A percentile compares a stretch with the other conserved stretches of the same genome.
phyloP scores from a whole-genome alignment of 306 rosid species.

The Cyclanthera cordifolia region DNA sequence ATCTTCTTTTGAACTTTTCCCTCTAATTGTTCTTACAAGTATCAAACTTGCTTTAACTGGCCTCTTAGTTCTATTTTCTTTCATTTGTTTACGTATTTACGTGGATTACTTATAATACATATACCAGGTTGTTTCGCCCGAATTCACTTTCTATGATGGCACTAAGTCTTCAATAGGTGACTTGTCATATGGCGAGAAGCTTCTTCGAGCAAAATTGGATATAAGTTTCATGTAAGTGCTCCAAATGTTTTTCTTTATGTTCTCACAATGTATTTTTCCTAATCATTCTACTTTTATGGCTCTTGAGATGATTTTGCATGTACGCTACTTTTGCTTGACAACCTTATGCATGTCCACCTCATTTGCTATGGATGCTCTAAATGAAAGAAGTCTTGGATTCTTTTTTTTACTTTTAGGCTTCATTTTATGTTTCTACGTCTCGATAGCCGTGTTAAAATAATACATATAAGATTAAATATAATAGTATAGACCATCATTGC shows the following conservation, averaged over 20 bases:
- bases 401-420: too few species aligned
- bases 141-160: slow-evolving; percentile 90
- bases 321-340: background rate
- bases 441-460: background rate
- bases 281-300: background rate
- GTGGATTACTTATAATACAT: slow-evolving; percentile 14
- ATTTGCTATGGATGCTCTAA: background rate
- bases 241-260: background rate
- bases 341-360: background rate
- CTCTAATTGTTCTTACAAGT: background rate
- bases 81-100: background rate
- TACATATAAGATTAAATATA: background rate
- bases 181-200: slow-evolving; percentile 76
- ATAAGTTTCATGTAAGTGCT: slow-evolving; percentile 81
- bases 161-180: slow-evolving; percentile 81
- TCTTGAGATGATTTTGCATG: background rate
- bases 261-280: background rate
- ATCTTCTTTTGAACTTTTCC: background rate
- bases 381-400: background rate
- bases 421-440: too few species aligned
- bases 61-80: background rate
- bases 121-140: slow-evolving; percentile 80
- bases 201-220: slow-evolving; percentile 95
- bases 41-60: background rate
- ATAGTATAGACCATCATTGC: too few species aligned